These are phyloP conservation scores for Rosa hybrid DNA, from an alignment of 331 rosid species.

Conservation along the genomic window DNA sequence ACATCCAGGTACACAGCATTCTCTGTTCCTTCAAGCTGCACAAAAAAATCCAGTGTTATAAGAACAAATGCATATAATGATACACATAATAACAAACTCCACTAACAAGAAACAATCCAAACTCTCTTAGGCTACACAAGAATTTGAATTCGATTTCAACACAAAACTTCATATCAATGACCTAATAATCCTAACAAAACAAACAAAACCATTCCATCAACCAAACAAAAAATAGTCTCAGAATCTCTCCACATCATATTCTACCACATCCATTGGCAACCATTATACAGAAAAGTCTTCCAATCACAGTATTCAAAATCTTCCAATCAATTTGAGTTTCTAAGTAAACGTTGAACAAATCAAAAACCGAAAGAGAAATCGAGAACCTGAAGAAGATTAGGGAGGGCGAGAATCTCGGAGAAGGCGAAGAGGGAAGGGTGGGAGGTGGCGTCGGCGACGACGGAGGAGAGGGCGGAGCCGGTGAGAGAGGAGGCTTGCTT, in stretches of 20 bases:
- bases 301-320: neutral
- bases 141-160: neutral
- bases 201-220: neutral
- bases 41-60: constrained; percentile 26
- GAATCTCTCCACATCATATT: neutral
- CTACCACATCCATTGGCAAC: neutral
- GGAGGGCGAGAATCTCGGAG: constrained; percentile 83
- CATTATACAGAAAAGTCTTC: too few species aligned
- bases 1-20: constrained; percentile 63
- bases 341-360: neutral
- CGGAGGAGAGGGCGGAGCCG: constrained; percentile 51
- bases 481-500: constrained; percentile 62
- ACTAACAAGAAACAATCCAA: neutral
- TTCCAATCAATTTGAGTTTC: neutral
- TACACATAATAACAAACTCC: neutral
- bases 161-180: neutral
- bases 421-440: constrained; percentile 87
- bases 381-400: constrained; percentile 64
- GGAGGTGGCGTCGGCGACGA: constrained; percentile 73
- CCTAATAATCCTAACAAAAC: neutral
- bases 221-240: neutral
- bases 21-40: constrained; percentile 77
- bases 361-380: neutral
- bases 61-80: neutral
- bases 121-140: neutral